Percentiles rank a stretch among this genome's conserved stretches.
Evolutionary conservation across 1,284 basidiomycete genomes (phyloP).

Genomic region (Sutorius eximius): DNA sequence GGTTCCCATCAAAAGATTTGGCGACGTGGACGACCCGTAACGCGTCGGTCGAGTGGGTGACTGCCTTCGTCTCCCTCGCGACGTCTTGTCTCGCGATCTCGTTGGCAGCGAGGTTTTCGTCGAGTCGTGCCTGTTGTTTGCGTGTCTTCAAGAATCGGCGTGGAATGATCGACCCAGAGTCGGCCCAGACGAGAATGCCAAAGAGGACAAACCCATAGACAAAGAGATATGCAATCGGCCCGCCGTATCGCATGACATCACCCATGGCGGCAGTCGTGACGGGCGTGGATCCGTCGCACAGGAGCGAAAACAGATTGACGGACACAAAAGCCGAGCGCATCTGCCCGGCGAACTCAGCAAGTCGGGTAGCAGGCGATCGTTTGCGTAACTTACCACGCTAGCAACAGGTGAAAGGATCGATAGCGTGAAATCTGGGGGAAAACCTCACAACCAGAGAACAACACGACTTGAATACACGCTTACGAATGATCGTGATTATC

Average conservation of each 20-base stretch:
- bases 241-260: conserved; percentile 63
- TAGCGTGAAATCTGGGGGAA: conserved; percentile 56
- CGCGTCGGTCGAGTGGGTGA: conserved; percentile 50
- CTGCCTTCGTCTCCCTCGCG: conserved; percentile 50
- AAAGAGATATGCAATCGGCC: conserved; percentile 75
- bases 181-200: conserved; percentile 57
- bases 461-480: conserved; percentile 11
- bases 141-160: conserved; percentile 23
- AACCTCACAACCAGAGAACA: neutral
- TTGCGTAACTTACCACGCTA: conserved; percentile 54
- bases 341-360: conserved; percentile 29
- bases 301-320: conserved; percentile 74
- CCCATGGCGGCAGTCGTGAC: conserved; percentile 51
- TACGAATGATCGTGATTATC: conserved; percentile 62
- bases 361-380: neutral
- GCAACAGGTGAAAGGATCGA: conserved; percentile 69
- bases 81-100: conserved; percentile 45
- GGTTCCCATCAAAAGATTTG: conserved; percentile 59
- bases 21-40: conserved; percentile 67
- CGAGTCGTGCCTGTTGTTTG: conserved; percentile 8
- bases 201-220: conserved; percentile 55
- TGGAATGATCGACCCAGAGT: conserved; percentile 55
- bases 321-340: conserved; percentile 68
- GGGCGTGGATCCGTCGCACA: conserved; percentile 59
- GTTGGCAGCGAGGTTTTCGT: conserved; percentile 12